phyloP scores from a whole-genome alignment of 257 asterid species.

The Linaria vulgaris region DNA sequence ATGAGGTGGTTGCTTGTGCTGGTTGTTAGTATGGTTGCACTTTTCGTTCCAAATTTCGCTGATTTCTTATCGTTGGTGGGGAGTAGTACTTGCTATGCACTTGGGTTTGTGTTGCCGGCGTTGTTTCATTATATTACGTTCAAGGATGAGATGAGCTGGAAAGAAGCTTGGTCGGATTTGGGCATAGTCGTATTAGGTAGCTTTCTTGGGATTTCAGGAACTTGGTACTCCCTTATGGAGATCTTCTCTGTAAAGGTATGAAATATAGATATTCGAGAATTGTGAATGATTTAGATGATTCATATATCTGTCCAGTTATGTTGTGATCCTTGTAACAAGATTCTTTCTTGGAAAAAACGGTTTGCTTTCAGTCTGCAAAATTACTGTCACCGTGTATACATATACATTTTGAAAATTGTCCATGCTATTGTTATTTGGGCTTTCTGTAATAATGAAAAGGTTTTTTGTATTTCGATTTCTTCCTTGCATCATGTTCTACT shows the following conservation, averaged over 20 bases:
- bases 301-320: not conserved
- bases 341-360: conserved; percentile 9
- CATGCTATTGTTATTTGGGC: too few species aligned
- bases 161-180: conserved; percentile 38
- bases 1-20: conserved; percentile 68
- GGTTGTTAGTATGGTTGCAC: conserved; percentile 54
- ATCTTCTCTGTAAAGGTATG: conserved; percentile 57
- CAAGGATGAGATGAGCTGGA: conserved; percentile 55
- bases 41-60: conserved; percentile 75
- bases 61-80: conserved; percentile 89
- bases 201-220: conserved; percentile 52
- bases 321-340: conserved; percentile 3
- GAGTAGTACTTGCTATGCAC: conserved; percentile 79
- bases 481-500: too few species aligned
- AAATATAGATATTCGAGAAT: conserved; percentile 17
- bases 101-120: conserved; percentile 78
- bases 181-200: conserved; percentile 45
- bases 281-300: conserved; percentile 1
- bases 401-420: too few species aligned
- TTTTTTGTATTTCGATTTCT: too few species aligned
- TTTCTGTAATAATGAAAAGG: too few species aligned
- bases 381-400: too few species aligned
- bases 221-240: conserved; percentile 60
- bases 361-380: too few species aligned
- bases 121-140: conserved; percentile 63